Conservation (phyloP, 1,284 basidiomycete species). For the Anthracocystis panici-leucophaei region DNA sequence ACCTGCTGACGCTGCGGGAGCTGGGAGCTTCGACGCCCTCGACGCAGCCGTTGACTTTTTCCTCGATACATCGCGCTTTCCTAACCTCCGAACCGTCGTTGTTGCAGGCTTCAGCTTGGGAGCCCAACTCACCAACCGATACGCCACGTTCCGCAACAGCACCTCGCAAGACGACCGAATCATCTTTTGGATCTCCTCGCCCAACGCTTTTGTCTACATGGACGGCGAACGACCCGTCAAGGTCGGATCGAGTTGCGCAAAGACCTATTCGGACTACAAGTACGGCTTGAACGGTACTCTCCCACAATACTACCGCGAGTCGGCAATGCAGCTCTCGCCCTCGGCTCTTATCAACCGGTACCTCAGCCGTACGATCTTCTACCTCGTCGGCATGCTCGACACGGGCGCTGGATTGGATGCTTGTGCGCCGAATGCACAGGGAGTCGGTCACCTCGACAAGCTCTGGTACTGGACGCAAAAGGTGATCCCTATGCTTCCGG, state of each 20-base stretch:
- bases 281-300: conserved; percentile 63
- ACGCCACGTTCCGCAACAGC: conserved; percentile 51
- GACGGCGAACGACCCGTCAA: conserved; percentile 35
- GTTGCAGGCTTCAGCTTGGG: conserved; percentile 64
- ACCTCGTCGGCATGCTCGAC: conserved; percentile 60
- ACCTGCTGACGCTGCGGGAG: conserved; percentile 34
- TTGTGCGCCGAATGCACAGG: conserved; percentile 60
- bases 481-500: conserved; percentile 49
- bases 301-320: conserved; percentile 45
- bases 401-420: conserved; percentile 26
- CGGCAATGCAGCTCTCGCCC: conserved; percentile 3
- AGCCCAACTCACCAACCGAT: conserved; percentile 59
- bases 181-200: conserved; percentile 60
- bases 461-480: conserved; percentile 61
- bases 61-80: conserved; percentile 51
- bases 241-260: conserved; percentile 26
- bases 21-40: conserved; percentile 54
- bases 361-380: conserved; percentile 47
- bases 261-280: conserved; percentile 61
- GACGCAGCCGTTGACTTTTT: conserved; percentile 57
- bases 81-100: conserved; percentile 60
- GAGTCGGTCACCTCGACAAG: conserved; percentile 55
- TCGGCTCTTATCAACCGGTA: conserved; percentile 35
- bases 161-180: conserved; percentile 42
- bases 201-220: conserved; percentile 63